phyloP scores from a whole-genome alignment of 805 yeast genomes.

The Wickerhamiella australiensis region DNA sequence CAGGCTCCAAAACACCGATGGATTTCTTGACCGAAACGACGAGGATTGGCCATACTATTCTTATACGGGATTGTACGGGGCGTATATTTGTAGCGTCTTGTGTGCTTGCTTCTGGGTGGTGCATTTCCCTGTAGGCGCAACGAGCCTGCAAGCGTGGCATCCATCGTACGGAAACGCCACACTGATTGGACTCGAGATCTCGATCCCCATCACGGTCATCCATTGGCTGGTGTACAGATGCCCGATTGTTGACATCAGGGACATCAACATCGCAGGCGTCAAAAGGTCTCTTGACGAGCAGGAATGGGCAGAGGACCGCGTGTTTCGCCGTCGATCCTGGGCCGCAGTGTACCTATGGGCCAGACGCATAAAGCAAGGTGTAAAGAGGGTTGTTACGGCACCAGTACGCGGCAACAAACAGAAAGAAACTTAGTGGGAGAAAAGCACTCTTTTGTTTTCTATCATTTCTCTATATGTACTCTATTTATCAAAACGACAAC shows the following conservation, averaged over 20 bases:
- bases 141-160: neutral
- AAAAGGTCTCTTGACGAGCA: slow-evolving; percentile 17
- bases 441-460: too few relatives aligned
- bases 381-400: neutral
- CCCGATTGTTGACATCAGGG: slow-evolving; percentile 51
- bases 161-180: neutral
- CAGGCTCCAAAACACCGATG: slow-evolving; percentile 24
- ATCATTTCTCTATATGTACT: neutral
- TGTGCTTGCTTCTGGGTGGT: neutral
- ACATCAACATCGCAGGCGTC: slow-evolving; percentile 61
- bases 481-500: neutral
- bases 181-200: slow-evolving; percentile 41
- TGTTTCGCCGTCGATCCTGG: slow-evolving; percentile 15
- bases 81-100: slow-evolving; percentile 43
- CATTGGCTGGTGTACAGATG: slow-evolving; percentile 51
- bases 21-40: slow-evolving; percentile 47
- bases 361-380: neutral
- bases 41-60: slow-evolving; percentile 56
- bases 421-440: neutral
- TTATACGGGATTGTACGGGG: slow-evolving; percentile 29
- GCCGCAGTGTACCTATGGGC: neutral
- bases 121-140: neutral
- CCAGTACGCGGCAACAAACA: neutral
- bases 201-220: slow-evolving; percentile 37
- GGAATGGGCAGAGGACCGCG: slow-evolving; percentile 23